Evolutionary conservation across 2,329 filamentous ascomycete genomes (phyloP).

Genomic region (Bisporella sp.): DNA sequence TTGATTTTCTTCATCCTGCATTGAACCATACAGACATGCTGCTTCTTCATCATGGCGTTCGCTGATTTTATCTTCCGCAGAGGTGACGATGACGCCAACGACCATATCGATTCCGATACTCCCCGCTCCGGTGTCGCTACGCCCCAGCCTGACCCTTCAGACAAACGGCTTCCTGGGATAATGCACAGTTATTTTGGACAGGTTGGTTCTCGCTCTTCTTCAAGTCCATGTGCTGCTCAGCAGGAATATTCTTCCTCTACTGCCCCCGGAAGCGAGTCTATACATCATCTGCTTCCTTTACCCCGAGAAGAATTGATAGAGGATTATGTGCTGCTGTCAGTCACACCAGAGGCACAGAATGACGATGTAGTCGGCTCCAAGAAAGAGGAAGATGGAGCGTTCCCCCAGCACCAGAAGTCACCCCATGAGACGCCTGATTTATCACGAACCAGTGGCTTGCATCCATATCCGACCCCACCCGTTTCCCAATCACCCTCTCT

Average conservation of each 20-base stretch:
- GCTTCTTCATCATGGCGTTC: constrained; percentile 14
- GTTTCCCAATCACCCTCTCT: constrained; percentile 41
- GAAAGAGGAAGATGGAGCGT: constrained; percentile 15
- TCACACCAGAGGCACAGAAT: constrained; percentile 19
- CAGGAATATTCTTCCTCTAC: constrained; percentile 21
- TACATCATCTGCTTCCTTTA: constrained; percentile 14
- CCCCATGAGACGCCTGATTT: constrained; percentile 18
- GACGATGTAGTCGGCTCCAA: constrained; percentile 15
- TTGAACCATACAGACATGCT: not conserved
- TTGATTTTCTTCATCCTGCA: too few species aligned
- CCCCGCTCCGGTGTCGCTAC: constrained; percentile 89
- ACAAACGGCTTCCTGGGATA: constrained; percentile 93
- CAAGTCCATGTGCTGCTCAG: constrained; percentile 9
- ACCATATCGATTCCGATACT: constrained; percentile 77
- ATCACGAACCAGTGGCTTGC: constrained; percentile 14
- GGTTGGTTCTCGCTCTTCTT: constrained; percentile 86
- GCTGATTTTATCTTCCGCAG: constrained; percentile 15
- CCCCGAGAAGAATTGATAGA: constrained; percentile 14
- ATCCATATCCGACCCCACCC: constrained; percentile 52
- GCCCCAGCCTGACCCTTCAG: constrained; percentile 84
- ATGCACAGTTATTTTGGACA: constrained; percentile 95
- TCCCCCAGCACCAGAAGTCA: constrained; percentile 17
- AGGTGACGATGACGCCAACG: constrained; percentile 61
- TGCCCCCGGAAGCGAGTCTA: constrained; percentile 14
- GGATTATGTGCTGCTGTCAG: constrained; percentile 18